Evolutionary conservation across 2,329 filamentous ascomycete species (phyloP), one percentile per base, ranked within the genome.

Genomic region (Colletotrichum sp.): DNA sequence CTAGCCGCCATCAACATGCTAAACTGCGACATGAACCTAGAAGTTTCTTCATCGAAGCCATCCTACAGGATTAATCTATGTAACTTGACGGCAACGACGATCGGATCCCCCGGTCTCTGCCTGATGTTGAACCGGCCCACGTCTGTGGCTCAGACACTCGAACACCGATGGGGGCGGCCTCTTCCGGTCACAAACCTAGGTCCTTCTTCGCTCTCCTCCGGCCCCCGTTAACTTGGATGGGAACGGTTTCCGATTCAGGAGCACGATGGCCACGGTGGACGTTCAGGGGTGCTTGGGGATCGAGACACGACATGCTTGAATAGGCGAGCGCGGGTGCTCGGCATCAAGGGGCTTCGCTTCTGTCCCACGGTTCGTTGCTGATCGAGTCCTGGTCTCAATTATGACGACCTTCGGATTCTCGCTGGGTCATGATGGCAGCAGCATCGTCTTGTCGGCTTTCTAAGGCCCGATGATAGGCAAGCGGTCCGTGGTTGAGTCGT

Each of bases 61-160:
- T 71, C 60, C 32, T n/a, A 34, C 39, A n/a, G 34, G 55, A 21
- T 15, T 26, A n/a, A 39, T 10, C 57, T 48, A 26, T 60, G 36
- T 28, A n/a, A 13, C 59, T 64, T 7, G 28, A 28, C 39, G 68
- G 28, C 60, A 21, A 28, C 28, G 68, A 39, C 60, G 60, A 71
- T 65, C 68, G 21, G 60, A 21, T n/a, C 5, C 52, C 52, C 48
- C 32, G 21, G 60, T 59, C 32, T 71, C 68, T 55, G 28, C 68
- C 59, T 71, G 59, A 71, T 36, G 39, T 39, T 65, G 68, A 71
- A 36, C 64, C 68, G 60, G 68, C 48, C 68, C 43, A 57, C 60
- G 43, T 71, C 68, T 65, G 60, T 71, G 68, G 68, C 60, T 71
- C 68, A 71, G 68, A 71, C 68, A 43, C 18, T 65, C 60, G 68